These are phyloP conservation scores for Torrubiella hemipterigena DNA, from an alignment of 2,329 filamentous ascomycete species.

Conservation along the genomic window DNA sequence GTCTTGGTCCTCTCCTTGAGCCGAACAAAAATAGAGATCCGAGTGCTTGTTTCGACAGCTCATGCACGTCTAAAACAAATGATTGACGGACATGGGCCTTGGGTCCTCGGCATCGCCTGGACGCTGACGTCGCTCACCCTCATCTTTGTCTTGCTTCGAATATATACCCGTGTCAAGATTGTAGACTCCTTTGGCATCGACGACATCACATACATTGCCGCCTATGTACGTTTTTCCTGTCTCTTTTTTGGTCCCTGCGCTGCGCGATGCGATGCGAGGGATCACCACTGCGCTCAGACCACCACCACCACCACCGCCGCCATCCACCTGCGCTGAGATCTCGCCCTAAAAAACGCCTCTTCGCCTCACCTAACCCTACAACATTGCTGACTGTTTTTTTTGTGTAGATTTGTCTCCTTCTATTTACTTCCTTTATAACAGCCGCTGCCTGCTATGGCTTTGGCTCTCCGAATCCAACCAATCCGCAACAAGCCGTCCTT, in stretches of 20 bases:
- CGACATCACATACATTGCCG: conserved; percentile 20
- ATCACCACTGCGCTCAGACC: too few relatives aligned
- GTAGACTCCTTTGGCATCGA: conserved; percentile 19
- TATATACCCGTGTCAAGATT: conserved; percentile 21
- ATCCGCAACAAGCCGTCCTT: conserved; percentile 10
- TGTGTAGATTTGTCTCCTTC: conserved; percentile 2
- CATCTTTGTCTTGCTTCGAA: conserved; percentile 19
- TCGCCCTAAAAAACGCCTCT: too few relatives aligned
- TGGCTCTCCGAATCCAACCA: conserved; percentile 14
- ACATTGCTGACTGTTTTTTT: too few relatives aligned
- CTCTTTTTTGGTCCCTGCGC: too few relatives aligned
- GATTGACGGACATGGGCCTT: conserved; percentile 10
- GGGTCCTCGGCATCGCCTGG: conserved; percentile 16
- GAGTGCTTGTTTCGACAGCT: too few relatives aligned
- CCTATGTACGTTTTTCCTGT: conserved; percentile 16
- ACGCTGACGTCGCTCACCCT: conserved; percentile 11
- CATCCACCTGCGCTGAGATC: too few relatives aligned
- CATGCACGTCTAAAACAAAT: conserved; percentile 8
- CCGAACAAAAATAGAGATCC: too few relatives aligned
- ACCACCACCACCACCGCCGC: too few relatives aligned
- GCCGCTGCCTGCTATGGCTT: conserved; percentile 20
- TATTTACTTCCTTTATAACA: conserved; percentile 16
- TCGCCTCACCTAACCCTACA: neutral
- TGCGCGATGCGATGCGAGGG: too few relatives aligned
- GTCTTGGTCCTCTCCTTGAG: too few relatives aligned